These are phyloP conservation scores for Euphorbia schlechtendalii DNA, from an alignment of 441 rosid genomes.

Conservation along the genomic window DNA sequence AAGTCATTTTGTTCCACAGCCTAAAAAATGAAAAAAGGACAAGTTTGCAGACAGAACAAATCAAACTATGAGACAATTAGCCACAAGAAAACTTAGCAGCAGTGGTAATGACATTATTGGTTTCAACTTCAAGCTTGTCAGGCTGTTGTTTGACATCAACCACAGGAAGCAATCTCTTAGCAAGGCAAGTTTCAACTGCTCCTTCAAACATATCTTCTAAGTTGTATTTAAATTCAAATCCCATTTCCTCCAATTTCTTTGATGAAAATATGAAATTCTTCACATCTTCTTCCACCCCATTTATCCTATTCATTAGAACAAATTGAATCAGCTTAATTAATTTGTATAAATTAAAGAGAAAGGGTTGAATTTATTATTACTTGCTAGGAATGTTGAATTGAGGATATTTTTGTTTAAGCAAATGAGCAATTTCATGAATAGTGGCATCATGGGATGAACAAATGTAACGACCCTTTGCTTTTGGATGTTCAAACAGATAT, in stretches of 20 bases:
- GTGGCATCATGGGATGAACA: constrained; percentile 62
- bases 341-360: background rate
- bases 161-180: constrained; percentile 51
- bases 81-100: background rate
- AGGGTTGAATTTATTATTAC: constrained; percentile 28
- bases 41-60: background rate
- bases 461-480: constrained; percentile 71
- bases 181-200: constrained; percentile 60
- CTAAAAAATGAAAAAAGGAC: background rate
- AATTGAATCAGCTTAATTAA: no score
- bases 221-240: constrained; percentile 61
- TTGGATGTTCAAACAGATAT: constrained; percentile 55
- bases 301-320: constrained; percentile 29
- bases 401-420: constrained; percentile 52
- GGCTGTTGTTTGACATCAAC: background rate
- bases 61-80: background rate
- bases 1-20: no score
- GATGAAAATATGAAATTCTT: constrained; percentile 40
- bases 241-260: constrained; percentile 57
- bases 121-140: background rate
- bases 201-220: constrained; percentile 68
- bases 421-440: constrained; percentile 43
- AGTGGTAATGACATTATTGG: background rate
- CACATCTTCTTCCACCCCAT: constrained; percentile 52
- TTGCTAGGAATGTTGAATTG: constrained; percentile 51